phyloP scores from a whole-genome alignment of 306 rosid genomes.

The Calophaca sinica region DNA sequence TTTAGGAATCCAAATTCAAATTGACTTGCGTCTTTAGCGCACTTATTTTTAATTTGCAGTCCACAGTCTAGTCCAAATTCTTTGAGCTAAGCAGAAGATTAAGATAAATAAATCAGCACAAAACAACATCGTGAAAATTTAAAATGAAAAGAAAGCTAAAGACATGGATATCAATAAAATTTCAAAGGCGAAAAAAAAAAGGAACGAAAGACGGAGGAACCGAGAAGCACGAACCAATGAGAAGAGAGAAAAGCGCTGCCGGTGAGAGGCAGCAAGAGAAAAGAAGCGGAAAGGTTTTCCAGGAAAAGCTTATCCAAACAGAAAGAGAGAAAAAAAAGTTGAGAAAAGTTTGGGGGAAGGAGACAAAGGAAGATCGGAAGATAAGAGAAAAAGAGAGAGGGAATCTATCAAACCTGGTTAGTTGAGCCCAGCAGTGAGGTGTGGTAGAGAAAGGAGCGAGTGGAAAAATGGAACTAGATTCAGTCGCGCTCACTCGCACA shows the following conservation, averaged over 20 bases:
- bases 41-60: not conserved
- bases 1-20: not conserved
- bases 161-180: not conserved
- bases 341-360: not conserved
- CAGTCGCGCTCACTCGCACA: not conserved
- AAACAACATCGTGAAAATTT: not conserved
- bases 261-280: not conserved
- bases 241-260: not conserved
- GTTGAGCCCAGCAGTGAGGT: not conserved
- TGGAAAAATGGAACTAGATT: conserved; percentile 11
- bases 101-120: not conserved
- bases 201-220: not conserved
- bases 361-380: not conserved
- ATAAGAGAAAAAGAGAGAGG: conserved; percentile 22
- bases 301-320: not conserved
- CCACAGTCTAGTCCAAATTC: not conserved
- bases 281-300: not conserved
- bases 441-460: conserved; percentile 6
- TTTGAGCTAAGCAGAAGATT: conserved; percentile 12
- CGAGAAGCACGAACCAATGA: conserved; percentile 17
- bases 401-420: conserved; percentile 4
- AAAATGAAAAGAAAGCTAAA: not conserved
- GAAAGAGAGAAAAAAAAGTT: not conserved
- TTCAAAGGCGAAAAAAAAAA: not conserved
- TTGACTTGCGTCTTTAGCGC: not conserved